Base-by-base conservation (phyloP, 352 stramenopile species). In the Phytophthora rubi region DNA sequence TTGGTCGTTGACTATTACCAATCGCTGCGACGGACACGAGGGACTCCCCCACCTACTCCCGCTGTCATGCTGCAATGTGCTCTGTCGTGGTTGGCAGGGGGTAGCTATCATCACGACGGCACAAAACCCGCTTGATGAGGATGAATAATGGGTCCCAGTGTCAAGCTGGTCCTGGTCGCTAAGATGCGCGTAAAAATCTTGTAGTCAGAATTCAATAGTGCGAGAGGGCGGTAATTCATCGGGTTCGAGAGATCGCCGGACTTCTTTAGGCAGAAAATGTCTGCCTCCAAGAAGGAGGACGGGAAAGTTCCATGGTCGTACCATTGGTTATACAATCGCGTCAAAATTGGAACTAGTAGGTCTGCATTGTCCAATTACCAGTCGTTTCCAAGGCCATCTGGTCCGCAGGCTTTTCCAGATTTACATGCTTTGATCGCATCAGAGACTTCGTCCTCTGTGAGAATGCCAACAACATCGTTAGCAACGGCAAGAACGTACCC, bases 231-330 rank as follows among this genome's bases (percentile, higher is more conserved):
- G 21, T 63, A 59, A n/a, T 68, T 53, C 2, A 72, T 37, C 8
- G 39, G 10, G 6, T 59, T 18, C 1, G 49, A n/a, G 1, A 6
- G 12, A 15, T 51, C 15, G 2, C 32, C 51, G 0, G 9, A 10
- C 21, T 67, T 59, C 10, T 66, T 59, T 12, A 72, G 6, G 7
- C 53, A 59, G 5, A 62, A 58, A 5, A 72, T 53, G 21, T 66
- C 23, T 0, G 51, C 57, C 5, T 61, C 42, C 0, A 53, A 13
- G 8, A 67, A 72, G 0, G 37, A 58, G 1, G n/a, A 1, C 1
- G 32, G 53, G 7, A 62, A 62, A 28, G n/a, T 5, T 1, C 53
- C 53, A 0, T 13, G 33, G 0, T 33, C 4, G 12, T 58, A 59
- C 45, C 61, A 68, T 0, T 9, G 6, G 5, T 44, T 56, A n/a